phyloP scores from a whole-genome alignment of 1,139 yeast genomes.

The Geotrichum cucujoidarum region DNA sequence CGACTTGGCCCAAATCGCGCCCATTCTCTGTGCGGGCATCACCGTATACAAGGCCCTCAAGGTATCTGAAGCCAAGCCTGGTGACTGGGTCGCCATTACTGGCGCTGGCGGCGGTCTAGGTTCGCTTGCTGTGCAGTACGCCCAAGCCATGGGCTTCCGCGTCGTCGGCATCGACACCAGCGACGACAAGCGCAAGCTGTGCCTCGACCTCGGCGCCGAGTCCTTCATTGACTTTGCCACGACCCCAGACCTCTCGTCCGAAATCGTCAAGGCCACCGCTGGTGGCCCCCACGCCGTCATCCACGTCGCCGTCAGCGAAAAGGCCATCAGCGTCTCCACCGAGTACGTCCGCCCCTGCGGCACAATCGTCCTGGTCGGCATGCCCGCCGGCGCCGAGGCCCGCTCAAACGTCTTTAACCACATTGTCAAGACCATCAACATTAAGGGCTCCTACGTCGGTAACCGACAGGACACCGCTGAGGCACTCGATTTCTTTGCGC shows the following conservation, averaged over 20 bases:
- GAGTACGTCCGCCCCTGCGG: slow-evolving; percentile 70
- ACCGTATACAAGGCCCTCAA: slow-evolving; percentile 80
- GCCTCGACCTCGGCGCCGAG: slow-evolving; percentile 62
- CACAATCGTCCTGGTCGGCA: slow-evolving; percentile 73
- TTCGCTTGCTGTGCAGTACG: slow-evolving; percentile 73
- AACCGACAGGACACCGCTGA: slow-evolving; percentile 75
- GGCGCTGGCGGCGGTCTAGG: slow-evolving; percentile 90
- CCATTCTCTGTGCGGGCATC: slow-evolving; percentile 76
- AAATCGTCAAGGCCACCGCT: slow-evolving; percentile 51
- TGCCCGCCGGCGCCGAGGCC: slow-evolving; percentile 67
- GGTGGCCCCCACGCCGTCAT: slow-evolving; percentile 80
- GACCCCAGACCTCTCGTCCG: slow-evolving; percentile 47
- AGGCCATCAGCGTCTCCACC: slow-evolving; percentile 64
- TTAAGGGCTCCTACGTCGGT: slow-evolving; percentile 75
- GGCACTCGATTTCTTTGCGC: slow-evolving; percentile 65
- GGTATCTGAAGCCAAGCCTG: slow-evolving; percentile 59
- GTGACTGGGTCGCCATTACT: slow-evolving; percentile 74
- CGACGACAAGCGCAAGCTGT: slow-evolving; percentile 54
- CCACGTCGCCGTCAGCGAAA: slow-evolving; percentile 73
- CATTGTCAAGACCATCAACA: slow-evolving; percentile 59
- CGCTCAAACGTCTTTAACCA: slow-evolving; percentile 58
- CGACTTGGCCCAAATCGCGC: slow-evolving; percentile 70
- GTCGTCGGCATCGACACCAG: slow-evolving; percentile 76
- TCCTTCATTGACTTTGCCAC: slow-evolving; percentile 56
- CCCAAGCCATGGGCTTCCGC: slow-evolving; percentile 75